A percentile compares a stretch with the other conserved stretches of the same genome.
Evolutionary conservation across 1,284 basidiomycete species (phyloP).

Genomic region (Heliocybe sulcata): DNA sequence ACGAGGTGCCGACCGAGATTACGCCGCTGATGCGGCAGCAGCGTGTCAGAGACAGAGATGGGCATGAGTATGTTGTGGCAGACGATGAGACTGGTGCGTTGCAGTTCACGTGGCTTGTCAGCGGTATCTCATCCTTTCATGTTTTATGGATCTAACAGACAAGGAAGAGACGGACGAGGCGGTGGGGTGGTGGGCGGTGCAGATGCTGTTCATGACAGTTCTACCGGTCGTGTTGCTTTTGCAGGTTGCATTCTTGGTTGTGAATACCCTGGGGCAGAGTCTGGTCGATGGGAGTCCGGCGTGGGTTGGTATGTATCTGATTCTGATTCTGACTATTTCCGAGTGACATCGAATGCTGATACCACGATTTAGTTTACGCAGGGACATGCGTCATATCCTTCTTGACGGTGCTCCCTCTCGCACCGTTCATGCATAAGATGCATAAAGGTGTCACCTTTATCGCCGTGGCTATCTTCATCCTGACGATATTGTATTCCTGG

Average conservation of each 20-base stretch:
- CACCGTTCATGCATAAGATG: constrained; percentile 53
- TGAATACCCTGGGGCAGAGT: constrained; percentile 50
- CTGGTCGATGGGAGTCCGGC: constrained; percentile 58
- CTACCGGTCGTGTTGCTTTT: constrained; percentile 49
- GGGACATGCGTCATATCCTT: constrained; percentile 36
- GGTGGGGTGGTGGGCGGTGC: constrained; percentile 56
- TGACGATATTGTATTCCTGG: constrained; percentile 37
- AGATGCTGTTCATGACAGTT: constrained; percentile 50
- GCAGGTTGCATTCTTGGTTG: constrained; percentile 43
- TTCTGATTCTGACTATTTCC: neutral
- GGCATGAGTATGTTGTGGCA: constrained; percentile 14
- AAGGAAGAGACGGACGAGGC: constrained; percentile 19
- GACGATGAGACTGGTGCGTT: neutral
- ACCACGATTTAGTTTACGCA: constrained; percentile 42
- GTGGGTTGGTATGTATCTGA: constrained; percentile 31
- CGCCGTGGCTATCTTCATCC: constrained; percentile 34
- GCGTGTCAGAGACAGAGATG: constrained; percentile 13
- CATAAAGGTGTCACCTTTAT: constrained; percentile 37
- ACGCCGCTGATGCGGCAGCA: constrained; percentile 42
- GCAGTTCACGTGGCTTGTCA: too few relatives aligned
- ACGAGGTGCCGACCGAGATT: constrained; percentile 31
- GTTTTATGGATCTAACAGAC: constrained; percentile 3
- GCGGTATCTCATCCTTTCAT: neutral
- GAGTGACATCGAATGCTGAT: too few relatives aligned
- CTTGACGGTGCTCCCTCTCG: constrained; percentile 49